Evolutionary conservation across 257 asterid genomes (phyloP).

Genomic region (Nicotiana sylvestris): DNA sequence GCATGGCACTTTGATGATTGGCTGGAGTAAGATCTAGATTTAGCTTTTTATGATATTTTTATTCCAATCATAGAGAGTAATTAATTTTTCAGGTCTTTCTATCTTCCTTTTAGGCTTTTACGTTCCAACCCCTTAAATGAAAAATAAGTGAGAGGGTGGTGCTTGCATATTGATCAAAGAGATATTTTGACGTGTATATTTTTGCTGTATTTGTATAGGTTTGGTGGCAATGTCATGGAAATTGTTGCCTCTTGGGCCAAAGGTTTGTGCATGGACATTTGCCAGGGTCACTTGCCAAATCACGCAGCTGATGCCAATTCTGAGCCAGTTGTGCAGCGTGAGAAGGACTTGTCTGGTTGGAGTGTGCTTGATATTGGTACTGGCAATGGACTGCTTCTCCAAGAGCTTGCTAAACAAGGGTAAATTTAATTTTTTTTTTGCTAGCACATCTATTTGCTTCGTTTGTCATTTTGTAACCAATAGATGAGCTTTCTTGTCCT

Average conservation of each 20-base stretch:
- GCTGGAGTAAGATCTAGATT: background rate
- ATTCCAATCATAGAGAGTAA: background rate
- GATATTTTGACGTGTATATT: background rate
- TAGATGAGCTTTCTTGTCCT: background rate
- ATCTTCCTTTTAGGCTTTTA: background rate
- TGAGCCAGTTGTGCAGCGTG: constrained; percentile 46
- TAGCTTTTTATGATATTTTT: background rate
- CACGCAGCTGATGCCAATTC: constrained; percentile 45
- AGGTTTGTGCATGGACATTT: constrained; percentile 65
- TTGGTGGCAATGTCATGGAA: constrained; percentile 96
- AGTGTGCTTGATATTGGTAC: constrained; percentile 94
- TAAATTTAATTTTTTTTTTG: constrained; percentile 25
- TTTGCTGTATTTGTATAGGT: constrained; percentile 43
- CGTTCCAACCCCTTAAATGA: background rate
- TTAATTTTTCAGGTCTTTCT: background rate
- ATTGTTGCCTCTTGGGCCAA: constrained; percentile 83
- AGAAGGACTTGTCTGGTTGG: constrained; percentile 67
- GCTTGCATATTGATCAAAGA: background rate
- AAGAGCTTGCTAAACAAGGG: constrained; percentile 94
- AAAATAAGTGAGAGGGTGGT: constrained; percentile 6
- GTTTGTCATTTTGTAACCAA: background rate
- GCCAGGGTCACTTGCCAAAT: constrained; percentile 59
- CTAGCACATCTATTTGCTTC: background rate
- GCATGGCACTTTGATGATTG: background rate
- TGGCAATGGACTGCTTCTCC: constrained; percentile 96